Conservation (phyloP, 2,329 filamentous ascomycete species). For the Colletotrichum plurivorum region DNA sequence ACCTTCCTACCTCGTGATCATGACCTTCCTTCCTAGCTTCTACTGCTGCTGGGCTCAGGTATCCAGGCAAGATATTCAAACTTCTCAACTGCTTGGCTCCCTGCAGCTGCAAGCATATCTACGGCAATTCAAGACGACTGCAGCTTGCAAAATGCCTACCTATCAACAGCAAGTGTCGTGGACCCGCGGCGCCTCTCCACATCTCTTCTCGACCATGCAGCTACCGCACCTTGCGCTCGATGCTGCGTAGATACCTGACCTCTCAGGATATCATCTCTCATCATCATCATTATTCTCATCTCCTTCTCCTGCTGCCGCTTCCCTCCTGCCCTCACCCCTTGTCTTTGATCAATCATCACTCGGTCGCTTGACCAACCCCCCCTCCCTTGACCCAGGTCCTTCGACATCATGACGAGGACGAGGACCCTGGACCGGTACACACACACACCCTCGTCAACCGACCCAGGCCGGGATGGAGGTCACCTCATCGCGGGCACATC, state of each 20-base stretch:
- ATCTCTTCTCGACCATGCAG: background rate
- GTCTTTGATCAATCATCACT: conserved; percentile 10
- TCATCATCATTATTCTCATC: background rate
- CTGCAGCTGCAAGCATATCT: too few relatives aligned
- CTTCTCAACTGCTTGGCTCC: too few relatives aligned
- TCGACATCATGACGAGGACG: conserved; percentile 33
- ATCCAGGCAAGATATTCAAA: too few relatives aligned
- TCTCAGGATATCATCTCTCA: background rate
- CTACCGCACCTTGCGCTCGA: background rate
- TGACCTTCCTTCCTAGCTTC: conserved; percentile 1
- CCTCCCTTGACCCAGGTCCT: conserved; percentile 15
- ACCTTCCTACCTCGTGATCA: conserved; percentile 15
- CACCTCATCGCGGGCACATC: conserved; percentile 39
- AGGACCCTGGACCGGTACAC: conserved; percentile 36
- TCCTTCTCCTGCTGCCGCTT: too few relatives aligned
- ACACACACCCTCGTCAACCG: conserved; percentile 21
- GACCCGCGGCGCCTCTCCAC: conserved; percentile 5
- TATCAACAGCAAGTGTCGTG: conserved; percentile 3
- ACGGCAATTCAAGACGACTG: too few relatives aligned
- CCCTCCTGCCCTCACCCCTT: conserved; percentile 9
- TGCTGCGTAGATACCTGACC: conserved; percentile 1
- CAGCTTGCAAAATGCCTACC: background rate
- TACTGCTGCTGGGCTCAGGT: conserved; percentile 2
- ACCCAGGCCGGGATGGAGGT: conserved; percentile 8
- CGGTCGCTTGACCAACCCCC: conserved; percentile 18